These are phyloP conservation scores for Rugonectria rugulosa DNA, from an alignment of 2,329 filamentous ascomycete genomes.

Conservation along the genomic window DNA sequence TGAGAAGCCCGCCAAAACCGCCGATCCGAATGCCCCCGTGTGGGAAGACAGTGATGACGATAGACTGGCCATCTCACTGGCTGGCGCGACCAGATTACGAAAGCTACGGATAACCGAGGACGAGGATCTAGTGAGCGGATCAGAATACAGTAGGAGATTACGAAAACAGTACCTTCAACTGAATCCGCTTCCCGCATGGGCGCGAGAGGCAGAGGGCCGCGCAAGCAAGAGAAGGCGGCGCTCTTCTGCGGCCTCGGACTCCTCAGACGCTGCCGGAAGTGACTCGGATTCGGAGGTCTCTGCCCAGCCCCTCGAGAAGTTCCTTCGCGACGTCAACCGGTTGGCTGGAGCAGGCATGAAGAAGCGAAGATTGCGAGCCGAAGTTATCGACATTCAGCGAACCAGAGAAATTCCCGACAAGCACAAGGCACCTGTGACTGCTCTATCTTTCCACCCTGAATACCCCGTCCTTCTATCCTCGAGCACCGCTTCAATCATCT, in stretches of 20 bases:
- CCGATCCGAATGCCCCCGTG: slow-evolving; percentile 59
- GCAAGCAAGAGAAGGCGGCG: slow-evolving; percentile 59
- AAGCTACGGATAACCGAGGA: slow-evolving; percentile 83
- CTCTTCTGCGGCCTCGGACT: slow-evolving; percentile 61
- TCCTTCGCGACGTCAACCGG: slow-evolving; percentile 77
- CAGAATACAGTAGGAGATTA: slow-evolving; percentile 82
- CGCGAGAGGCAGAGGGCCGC: slow-evolving; percentile 57
- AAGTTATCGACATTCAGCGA: slow-evolving; percentile 89
- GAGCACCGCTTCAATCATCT: slow-evolving; percentile 83
- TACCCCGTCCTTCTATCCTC: slow-evolving; percentile 90
- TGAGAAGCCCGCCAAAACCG: slow-evolving; percentile 36
- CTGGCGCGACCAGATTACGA: slow-evolving; percentile 75
- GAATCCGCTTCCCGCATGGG: slow-evolving; percentile 69
- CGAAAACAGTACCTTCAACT: slow-evolving; percentile 76
- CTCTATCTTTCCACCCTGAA: slow-evolving; percentile 87
- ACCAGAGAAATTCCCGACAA: slow-evolving; percentile 83
- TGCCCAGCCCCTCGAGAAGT: slow-evolving; percentile 77
- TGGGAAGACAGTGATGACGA: slow-evolving; percentile 99
- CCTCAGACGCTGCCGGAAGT: slow-evolving; percentile 61
- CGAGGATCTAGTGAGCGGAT: slow-evolving; percentile 86
- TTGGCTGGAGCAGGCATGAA: slow-evolving; percentile 66
- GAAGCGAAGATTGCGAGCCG: slow-evolving; percentile 79
- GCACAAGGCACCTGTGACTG: slow-evolving; percentile 81
- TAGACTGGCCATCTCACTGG: slow-evolving; percentile 81
- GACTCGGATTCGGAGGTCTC: slow-evolving; percentile 68